Evolutionary conservation across 768 basidiomycete species (phyloP), one percentile per base, ranked within the genome.

Genomic region (Baorangia bicolor): DNA sequence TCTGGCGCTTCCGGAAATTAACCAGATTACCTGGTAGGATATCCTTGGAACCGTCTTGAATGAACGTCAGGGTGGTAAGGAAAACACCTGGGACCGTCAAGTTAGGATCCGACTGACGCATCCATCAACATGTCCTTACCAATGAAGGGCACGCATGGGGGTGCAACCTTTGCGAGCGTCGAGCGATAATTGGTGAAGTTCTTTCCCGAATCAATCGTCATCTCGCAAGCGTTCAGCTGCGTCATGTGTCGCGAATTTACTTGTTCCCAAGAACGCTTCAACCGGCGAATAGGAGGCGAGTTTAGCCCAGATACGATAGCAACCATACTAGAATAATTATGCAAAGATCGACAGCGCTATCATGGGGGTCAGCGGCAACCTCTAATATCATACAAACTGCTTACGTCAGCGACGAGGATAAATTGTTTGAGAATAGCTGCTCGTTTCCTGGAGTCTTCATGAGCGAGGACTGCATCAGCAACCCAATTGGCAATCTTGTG

Each of bases 301-400:
- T 96, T 95, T 50, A 98, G 78, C 8, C 94, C 96, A 14, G 96
- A 96, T 35, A 94, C 87, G 53, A 98, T 90, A 33, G 94, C 94
- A 55, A 94, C 92, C 87, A 98, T 92, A n/a, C 87, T 91, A 20
- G 94, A 95, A 74, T 93, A 98, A 73, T 98, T 98, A 70, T 95
- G 91, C 61, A 98, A 74, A 18, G 74, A 72, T 43, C 92, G 90
- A 70, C 95, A 96, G 30, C 92, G 90, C 95, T 98, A 60, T 43
- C 53, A 60, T n/a, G 51, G 44, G 40, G 28, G 35, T 53, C 52
- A 48, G 41, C 27, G 35, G 42, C 20, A 28, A 27, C 25, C 33
- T 44, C 30, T 13, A 40, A 27, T 13, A 53, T 30, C 10, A 35
- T 12, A n/a, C 10, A 30, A 23, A 28, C 37, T 2, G 78, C 92